phyloP scores from a whole-genome alignment of 805 yeast genomes.

The Hanseniaspora singularis region DNA sequence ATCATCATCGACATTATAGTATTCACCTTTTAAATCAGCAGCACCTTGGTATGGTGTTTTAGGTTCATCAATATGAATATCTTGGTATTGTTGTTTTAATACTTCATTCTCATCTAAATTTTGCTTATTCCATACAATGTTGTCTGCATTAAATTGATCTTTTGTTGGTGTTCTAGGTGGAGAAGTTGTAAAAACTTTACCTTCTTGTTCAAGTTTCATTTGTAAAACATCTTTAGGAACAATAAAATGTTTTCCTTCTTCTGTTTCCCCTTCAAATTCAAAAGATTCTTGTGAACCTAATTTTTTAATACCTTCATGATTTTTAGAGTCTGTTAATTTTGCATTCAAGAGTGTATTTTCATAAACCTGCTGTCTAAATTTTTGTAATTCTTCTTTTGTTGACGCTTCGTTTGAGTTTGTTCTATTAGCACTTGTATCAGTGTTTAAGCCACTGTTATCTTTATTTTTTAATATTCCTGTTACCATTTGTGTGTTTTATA shows the following conservation, averaged over 20 bases:
- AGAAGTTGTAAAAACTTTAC: neutral
- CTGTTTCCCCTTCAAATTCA: conserved; percentile 7
- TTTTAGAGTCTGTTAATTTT: conserved; percentile 27
- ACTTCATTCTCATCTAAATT: conserved; percentile 50
- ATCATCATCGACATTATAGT: conserved; percentile 60
- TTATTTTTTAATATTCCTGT: conserved; percentile 46
- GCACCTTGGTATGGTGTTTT: conserved; percentile 93
- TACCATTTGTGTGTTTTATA: neutral
- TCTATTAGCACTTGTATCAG: neutral
- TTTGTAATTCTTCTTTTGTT: conserved; percentile 22
- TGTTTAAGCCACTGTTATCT: neutral
- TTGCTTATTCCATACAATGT: conserved; percentile 74
- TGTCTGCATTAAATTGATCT: conserved; percentile 29
- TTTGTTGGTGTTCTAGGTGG: conserved; percentile 10
- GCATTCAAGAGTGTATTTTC: conserved; percentile 72
- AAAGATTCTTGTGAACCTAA: conserved; percentile 17
- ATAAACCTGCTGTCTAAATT: conserved; percentile 56
- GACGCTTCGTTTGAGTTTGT: conserved; percentile 21
- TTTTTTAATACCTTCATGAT: conserved; percentile 21
- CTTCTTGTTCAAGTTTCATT: conserved; percentile 24
- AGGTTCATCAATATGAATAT: conserved; percentile 67
- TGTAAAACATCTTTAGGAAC: conserved; percentile 28
- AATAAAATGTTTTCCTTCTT: conserved; percentile 13
- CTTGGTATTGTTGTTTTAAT: conserved; percentile 54
- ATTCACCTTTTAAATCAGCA: conserved; percentile 68